Evolutionary conservation across 2,329 filamentous ascomycete species (phyloP).

Genomic region (Stagonosporopsis cucurbitacearum): DNA sequence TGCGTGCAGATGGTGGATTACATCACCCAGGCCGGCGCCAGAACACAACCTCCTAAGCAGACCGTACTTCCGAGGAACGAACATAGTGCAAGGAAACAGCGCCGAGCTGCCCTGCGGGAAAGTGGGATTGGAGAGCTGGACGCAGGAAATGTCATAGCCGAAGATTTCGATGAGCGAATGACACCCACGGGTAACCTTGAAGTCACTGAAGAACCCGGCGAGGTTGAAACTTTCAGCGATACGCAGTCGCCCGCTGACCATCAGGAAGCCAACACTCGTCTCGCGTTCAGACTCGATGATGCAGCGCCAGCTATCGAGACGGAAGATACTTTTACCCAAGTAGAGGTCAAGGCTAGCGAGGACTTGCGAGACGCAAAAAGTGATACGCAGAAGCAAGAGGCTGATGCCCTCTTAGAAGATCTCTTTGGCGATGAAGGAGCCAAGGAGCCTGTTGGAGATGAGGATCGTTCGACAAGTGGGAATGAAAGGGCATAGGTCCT

Average conservation of each 20-base stretch:
- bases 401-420: constrained; percentile 10
- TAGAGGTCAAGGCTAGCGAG: neutral
- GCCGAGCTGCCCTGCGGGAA: constrained; percentile 3
- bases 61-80: constrained; percentile 18
- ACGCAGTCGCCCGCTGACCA: neutral
- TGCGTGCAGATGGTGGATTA: constrained; percentile 29
- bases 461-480: neutral
- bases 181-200: neutral
- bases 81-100: constrained; percentile 24
- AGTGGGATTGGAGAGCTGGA: neutral
- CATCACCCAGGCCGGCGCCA: constrained; percentile 29
- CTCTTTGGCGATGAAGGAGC: constrained; percentile 1
- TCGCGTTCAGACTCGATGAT: constrained; percentile 8
- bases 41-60: constrained; percentile 23
- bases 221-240: neutral
- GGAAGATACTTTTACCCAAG: neutral
- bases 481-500: neutral
- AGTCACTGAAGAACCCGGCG: neutral
- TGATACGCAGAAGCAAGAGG: constrained; percentile 5
- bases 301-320: neutral
- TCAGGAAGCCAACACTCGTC: neutral
- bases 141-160: neutral
- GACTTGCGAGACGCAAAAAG: neutral
- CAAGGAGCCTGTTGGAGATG: neutral
- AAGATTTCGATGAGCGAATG: neutral